Percentiles rank a stretch among this genome's conserved stretches.
These are phyloP conservation scores for Fusarium duplospermum DNA, from an alignment of 2,329 filamentous ascomycete genomes.

Conservation along the genomic window DNA sequence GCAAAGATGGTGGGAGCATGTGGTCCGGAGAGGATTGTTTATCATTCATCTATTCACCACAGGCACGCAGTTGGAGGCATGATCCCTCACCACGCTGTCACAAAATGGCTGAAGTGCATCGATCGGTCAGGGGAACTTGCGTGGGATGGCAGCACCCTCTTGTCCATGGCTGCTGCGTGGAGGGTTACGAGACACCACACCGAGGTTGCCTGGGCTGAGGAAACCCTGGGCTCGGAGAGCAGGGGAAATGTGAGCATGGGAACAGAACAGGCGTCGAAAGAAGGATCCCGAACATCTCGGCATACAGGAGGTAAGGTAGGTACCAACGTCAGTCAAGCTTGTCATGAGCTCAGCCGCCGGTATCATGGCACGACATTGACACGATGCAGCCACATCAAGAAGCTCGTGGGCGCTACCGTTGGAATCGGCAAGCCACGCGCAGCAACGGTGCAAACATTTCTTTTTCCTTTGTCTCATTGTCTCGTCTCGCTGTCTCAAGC, in stretches of 20 bases:
- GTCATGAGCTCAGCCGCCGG: background rate
- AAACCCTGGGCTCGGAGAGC: constrained; percentile 25
- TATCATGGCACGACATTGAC: constrained; percentile 7
- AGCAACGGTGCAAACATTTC: constrained; percentile 1
- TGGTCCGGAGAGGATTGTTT: background rate
- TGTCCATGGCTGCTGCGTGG: constrained; percentile 14
- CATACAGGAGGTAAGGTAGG: background rate
- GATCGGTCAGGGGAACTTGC: constrained; percentile 39
- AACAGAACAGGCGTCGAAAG: background rate
- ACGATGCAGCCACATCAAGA: constrained; percentile 26
- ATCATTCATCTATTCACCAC: background rate
- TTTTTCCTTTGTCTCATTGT: background rate
- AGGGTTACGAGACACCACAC: constrained; percentile 38
- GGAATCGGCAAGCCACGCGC: constrained; percentile 12
- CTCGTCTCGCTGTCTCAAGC: constrained; percentile 2
- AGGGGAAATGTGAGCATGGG: constrained; percentile 1
- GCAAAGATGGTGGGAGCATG: background rate
- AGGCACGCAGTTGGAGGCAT: background rate
- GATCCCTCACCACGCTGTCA: background rate
- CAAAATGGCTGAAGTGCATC: constrained; percentile 19
- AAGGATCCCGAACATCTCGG: constrained; percentile 8
- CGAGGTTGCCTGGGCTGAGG: constrained; percentile 29
- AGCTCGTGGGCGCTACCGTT: constrained; percentile 8
- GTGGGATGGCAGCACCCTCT: constrained; percentile 35
- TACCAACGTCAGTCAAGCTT: constrained; percentile 1